These are phyloP conservation scores for Striga hermonthica DNA, from an alignment of 305 asterid species.

Conservation along the genomic window DNA sequence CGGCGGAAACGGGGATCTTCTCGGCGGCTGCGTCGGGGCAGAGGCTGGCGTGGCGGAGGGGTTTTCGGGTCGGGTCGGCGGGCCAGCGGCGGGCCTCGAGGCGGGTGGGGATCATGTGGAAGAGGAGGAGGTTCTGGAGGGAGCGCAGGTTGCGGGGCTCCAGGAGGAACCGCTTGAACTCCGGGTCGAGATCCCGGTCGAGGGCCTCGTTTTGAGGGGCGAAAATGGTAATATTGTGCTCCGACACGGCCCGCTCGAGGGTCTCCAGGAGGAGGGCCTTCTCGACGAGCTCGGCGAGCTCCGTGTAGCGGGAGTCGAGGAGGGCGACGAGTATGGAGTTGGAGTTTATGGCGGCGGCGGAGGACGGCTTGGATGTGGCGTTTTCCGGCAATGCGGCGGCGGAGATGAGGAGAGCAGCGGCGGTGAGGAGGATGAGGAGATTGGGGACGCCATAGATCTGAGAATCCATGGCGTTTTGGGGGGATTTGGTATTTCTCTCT, in stretches of 20 bases:
- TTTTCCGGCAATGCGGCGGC: constrained; percentile 68
- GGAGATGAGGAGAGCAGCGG: constrained; percentile 30
- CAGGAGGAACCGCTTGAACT: constrained; percentile 64
- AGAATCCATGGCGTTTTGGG: constrained; percentile 65
- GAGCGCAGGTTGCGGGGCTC: constrained; percentile 75
- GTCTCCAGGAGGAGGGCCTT: constrained; percentile 77
- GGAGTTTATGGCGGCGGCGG: constrained; percentile 48
- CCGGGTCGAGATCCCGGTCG: constrained; percentile 79
- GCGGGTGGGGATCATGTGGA: constrained; percentile 79
- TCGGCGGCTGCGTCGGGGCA: constrained; percentile 45
- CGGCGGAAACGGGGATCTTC: constrained; percentile 34
- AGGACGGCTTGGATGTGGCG: constrained; percentile 21
- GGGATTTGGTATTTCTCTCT: constrained; percentile 23
- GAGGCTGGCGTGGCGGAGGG: constrained; percentile 41
- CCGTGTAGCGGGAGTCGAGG: constrained; percentile 78
- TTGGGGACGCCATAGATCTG: constrained; percentile 69
- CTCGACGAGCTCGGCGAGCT: constrained; percentile 84
- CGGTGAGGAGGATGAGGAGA: constrained; percentile 29
- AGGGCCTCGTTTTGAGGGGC: constrained; percentile 79
- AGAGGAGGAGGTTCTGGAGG: constrained; percentile 64
- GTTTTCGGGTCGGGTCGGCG: not conserved
- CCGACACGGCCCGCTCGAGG: constrained; percentile 69
- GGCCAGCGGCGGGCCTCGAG: constrained; percentile 54
- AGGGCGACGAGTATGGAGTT: constrained; percentile 88
- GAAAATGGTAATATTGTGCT: constrained; percentile 72